Conservation (phyloP, 1,284 basidiomycete genomes). For the Sparassis latifolia region DNA sequence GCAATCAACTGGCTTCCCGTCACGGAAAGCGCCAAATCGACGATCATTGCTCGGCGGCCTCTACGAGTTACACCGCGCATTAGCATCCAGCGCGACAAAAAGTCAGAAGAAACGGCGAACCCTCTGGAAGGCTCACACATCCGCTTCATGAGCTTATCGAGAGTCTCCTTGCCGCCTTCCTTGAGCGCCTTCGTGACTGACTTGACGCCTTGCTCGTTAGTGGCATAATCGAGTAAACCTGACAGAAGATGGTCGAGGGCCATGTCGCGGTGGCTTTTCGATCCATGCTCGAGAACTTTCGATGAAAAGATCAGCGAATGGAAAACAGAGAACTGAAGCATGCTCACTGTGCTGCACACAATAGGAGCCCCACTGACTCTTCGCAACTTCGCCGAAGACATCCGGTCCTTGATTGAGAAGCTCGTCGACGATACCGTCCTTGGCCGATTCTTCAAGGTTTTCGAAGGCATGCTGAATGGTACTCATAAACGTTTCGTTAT, state of each 20-base stretch:
- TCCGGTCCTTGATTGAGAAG: conserved; percentile 61
- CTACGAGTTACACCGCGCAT: conserved; percentile 27
- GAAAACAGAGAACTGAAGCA: background rate
- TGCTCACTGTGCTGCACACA: conserved; percentile 70
- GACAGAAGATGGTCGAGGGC: conserved; percentile 66
- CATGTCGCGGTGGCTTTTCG: conserved; percentile 60
- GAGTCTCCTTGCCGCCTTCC: conserved; percentile 68
- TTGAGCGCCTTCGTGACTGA: conserved; percentile 79
- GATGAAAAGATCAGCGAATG: conserved; percentile 4
- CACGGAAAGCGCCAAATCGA: conserved; percentile 74
- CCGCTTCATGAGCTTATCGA: conserved; percentile 63
- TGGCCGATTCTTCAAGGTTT: conserved; percentile 74
- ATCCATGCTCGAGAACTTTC: conserved; percentile 74
- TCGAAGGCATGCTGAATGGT: conserved; percentile 68
- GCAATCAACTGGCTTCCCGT: conserved; percentile 80
- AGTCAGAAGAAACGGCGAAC: conserved; percentile 29
- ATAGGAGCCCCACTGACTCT: conserved; percentile 82
- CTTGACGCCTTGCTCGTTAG: conserved; percentile 76
- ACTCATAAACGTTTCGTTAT: background rate
- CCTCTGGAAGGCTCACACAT: conserved; percentile 79
- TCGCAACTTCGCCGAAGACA: conserved; percentile 69
- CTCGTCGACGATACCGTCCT: conserved; percentile 76
- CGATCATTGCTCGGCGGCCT: conserved; percentile 72
- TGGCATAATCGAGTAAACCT: conserved; percentile 69
- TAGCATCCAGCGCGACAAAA: background rate